Evolutionary conservation across 2,329 filamentous ascomycete genomes (phyloP).

Genomic region (Gaeumannomyces sp.): DNA sequence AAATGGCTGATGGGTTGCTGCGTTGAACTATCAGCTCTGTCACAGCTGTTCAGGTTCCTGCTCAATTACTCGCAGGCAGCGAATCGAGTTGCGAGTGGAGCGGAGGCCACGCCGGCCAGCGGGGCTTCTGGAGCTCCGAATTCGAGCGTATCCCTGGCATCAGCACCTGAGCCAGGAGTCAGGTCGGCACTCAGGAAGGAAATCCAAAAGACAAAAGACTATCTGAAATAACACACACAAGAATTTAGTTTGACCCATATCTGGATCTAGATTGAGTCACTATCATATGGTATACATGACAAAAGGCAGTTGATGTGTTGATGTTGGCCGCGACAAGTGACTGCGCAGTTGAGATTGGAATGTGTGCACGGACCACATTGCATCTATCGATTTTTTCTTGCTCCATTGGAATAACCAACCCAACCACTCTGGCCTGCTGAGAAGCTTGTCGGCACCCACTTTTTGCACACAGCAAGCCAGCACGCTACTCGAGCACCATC

Average conservation of each 20-base stretch:
- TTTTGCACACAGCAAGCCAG: slow-evolving; percentile 7
- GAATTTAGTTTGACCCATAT: too few relatives aligned
- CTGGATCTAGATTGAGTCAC: too few relatives aligned
- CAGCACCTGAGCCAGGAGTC: not conserved
- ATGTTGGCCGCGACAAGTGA: not conserved
- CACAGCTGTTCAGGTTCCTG: not conserved
- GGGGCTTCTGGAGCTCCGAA: not conserved
- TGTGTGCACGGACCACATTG: slow-evolving; percentile 6
- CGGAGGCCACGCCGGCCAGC: not conserved
- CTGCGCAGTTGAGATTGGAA: not conserved
- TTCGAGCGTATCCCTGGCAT: not conserved
- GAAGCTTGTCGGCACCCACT: slow-evolving; percentile 5
- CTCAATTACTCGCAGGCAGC: not conserved
- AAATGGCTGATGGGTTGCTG: not conserved
- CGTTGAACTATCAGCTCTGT: not conserved
- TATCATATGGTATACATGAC: not conserved
- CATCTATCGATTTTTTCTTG: not conserved
- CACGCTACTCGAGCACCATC: slow-evolving; percentile 9
- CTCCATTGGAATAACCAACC: not conserved
- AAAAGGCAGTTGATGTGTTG: not conserved
- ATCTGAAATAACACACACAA: too few relatives aligned
- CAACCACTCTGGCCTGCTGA: not conserved
- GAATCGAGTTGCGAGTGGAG: not conserved
- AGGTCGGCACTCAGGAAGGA: too few relatives aligned
- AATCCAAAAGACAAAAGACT: too few relatives aligned